phyloP scores from a whole-genome alignment of 1,284 basidiomycete species.

The Pseudomicrostroma phylloplanum region DNA sequence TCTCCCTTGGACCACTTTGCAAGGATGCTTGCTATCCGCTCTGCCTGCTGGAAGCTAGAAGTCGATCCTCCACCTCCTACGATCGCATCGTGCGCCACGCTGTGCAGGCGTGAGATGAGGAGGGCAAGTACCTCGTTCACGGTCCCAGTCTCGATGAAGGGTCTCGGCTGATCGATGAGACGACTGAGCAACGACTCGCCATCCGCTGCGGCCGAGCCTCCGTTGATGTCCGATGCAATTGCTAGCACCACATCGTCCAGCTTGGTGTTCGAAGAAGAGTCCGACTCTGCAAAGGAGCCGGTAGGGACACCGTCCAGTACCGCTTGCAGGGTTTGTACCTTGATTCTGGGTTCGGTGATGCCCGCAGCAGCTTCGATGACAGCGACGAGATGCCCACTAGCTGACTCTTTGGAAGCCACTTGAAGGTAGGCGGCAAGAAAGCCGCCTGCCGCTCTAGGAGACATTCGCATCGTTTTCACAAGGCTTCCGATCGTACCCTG shows the following conservation, averaged over 20 bases:
- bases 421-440: conserved; percentile 51
- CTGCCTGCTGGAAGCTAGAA: not conserved
- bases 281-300: not conserved
- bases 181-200: not conserved
- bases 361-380: not conserved
- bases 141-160: conserved; percentile 5
- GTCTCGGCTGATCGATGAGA: conserved; percentile 9
- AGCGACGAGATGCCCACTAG: not conserved
- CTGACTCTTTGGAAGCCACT: not conserved
- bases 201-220: not conserved
- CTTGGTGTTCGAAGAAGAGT: not conserved
- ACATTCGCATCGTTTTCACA: not conserved
- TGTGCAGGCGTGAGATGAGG: conserved; percentile 2
- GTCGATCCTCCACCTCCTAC: not conserved
- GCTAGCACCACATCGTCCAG: not conserved
- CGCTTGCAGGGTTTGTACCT: not conserved
- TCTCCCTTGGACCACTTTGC: not conserved
- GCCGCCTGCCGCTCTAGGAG: not conserved
- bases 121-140: not conserved
- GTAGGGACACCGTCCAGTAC: not conserved
- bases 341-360: not conserved
- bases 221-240: not conserved
- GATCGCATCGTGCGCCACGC: not conserved
- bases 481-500: not conserved
- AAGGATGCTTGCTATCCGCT: not conserved